Base-by-base conservation (phyloP, 2,329 filamentous ascomycete genomes). In the Paracorniculantispora psalliotae region DNA sequence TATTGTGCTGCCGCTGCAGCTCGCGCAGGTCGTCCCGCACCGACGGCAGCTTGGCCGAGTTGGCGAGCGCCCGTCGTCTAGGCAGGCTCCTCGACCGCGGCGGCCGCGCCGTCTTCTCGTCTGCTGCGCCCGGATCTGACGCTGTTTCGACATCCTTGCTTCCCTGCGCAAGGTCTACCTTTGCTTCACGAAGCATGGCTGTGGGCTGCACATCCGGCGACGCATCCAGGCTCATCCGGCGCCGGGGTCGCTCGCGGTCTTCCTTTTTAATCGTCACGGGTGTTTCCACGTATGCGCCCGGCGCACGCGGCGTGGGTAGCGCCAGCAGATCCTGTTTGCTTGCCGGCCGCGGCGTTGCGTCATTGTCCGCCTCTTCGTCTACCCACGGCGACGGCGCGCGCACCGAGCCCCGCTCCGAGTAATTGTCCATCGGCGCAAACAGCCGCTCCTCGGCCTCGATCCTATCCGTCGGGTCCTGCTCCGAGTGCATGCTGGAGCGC, bases 201-300 rank as follows among this genome's bases (percentile, higher is more conserved):
- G 30, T 12, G 6, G 65, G 33, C 25, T 51, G 51, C 15, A 58
- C 49, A 13, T 65, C 60, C 46, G 56, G 46, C 62, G 64, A 51
- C 37, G 50, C 35, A 19, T 58, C 56, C 39, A 58, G 21, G 17
- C 56, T 58, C 19, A 53, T 5, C 13, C 50, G 41, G 28, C 47
- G 47, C 26, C 35, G 39, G 39, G 39, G 35, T 41, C 35, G 46
- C 30, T 52, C 37, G 19, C 28, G 39, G 9, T 59, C 51, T 28
- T 76, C 74, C 9, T 72, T 67, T 63, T 74, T 78, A 44, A 73
- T 67, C 4, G 79, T 80, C 8, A 75, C 76, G 1, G 82, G 81
- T 2, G 82, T 84, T 58, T 84, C 81, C 10, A 85, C 75, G 61
- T 79, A 85, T 2, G 82, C 82, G 0, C 82, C 82, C 0, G 75